Base-by-base conservation (phyloP, 371 early-diverging fungal genomes). In the Mortierella sp. region DNA sequence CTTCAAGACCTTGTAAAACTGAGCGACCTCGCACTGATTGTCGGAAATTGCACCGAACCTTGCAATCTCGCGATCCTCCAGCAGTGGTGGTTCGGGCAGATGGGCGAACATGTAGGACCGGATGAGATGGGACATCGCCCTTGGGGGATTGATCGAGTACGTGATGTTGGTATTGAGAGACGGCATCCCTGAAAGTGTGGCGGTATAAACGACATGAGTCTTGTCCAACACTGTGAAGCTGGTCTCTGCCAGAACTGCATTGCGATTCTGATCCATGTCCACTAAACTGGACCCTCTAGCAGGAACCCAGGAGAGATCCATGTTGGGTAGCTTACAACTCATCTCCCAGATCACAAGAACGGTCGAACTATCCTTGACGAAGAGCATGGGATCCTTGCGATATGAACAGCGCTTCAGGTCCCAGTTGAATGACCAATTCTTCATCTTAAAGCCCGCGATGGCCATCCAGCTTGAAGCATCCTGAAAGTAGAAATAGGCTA, bases 311-410 rank as follows among this genome's bases (percentile, higher is more conserved):
- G 65, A 63, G 6, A 87, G 50, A 1, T 44, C 61, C 84, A 88
- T 82, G 21, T 84, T 81, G 15, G 81, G 73, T 28, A 76, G 44
- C 7, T 70, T 50, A 55, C 88, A 88, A 46, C 86, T 88, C 78
- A 83, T 82, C 43, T 88, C 88, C 88, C 88, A 88, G 15, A 88
- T 84, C 4, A 88, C 82, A 52, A 86, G 81, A 17, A 85, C 76
- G 37, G 84, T 80, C 11, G 79, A 67, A 9, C 79, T 81, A 46
- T 85, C 88, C 52, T 83, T 80, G 19, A 88, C 82, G 64, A 80
- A 86, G 19, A 88, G 60, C 59, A 86, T 80, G 0, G 88, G 88
- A 23, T 85, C 79, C 49, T 88, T 88, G 56, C 88, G 79, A 39
- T 86, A 76, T 14, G 79, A 55, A 51, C 88, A 88, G 21, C 80